These are phyloP conservation scores for Scutellaria galericulata DNA, from an alignment of 257 asterid species.

Conservation along the genomic window DNA sequence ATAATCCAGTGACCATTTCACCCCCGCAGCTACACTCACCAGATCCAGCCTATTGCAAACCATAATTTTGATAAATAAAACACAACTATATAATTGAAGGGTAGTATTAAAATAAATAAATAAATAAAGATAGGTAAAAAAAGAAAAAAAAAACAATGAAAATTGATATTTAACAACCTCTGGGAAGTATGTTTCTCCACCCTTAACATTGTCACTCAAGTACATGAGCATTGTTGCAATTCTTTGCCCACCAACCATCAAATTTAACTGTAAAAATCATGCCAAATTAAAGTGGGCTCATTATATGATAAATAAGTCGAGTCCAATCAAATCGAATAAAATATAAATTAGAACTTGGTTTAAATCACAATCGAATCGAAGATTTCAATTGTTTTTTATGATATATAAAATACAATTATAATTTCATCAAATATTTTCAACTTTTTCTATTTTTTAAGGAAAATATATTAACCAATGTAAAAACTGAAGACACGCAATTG, in stretches of 20 bases:
- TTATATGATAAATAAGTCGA: too few relatives aligned
- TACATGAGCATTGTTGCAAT: slow-evolving; percentile 67
- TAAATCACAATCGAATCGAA: too few relatives aligned
- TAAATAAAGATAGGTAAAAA: too few relatives aligned
- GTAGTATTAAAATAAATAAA: not conserved
- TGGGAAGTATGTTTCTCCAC: slow-evolving; percentile 64
- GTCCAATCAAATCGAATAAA: not conserved
- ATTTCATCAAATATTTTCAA: too few relatives aligned
- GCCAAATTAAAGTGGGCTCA: too few relatives aligned
- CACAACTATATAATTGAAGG: not conserved
- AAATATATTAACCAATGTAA: too few relatives aligned
- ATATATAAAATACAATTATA: too few relatives aligned
- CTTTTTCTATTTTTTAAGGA: too few relatives aligned
- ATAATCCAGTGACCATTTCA: slow-evolving; percentile 55
- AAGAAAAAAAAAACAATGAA: too few relatives aligned
- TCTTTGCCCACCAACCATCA: slow-evolving; percentile 58
- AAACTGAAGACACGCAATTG: too few relatives aligned
- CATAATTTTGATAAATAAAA: slow-evolving; percentile 11
- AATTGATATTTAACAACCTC: slow-evolving; percentile 29
- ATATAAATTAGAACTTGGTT: too few relatives aligned
- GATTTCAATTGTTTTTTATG: too few relatives aligned
- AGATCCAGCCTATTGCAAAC: slow-evolving; percentile 47
- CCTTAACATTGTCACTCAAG: slow-evolving; percentile 54
- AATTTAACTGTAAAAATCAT: slow-evolving; percentile 44
- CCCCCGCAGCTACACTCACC: slow-evolving; percentile 71